These are phyloP conservation scores for Penicillium steckii DNA, from an alignment of 495 filamentous ascomycete genomes.

Conservation along the genomic window DNA sequence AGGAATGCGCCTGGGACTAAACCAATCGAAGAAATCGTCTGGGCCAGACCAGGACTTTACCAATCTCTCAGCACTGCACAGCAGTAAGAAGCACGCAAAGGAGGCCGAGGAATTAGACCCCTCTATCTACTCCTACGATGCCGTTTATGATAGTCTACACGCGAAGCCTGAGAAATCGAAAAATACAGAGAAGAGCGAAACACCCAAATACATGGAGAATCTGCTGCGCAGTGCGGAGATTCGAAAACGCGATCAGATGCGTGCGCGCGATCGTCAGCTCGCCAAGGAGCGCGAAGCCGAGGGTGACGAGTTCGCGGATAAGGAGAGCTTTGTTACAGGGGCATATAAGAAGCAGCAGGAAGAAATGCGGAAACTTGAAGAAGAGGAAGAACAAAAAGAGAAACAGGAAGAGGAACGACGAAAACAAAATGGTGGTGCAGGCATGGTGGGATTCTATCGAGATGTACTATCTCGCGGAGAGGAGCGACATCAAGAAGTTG, in stretches of 20 bases:
- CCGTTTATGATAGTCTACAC: conserved; percentile 52
- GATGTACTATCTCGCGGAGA: conserved; percentile 78
- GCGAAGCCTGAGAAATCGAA: conserved; percentile 35
- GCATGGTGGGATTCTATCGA: conserved; percentile 86
- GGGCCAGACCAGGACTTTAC: conserved; percentile 31
- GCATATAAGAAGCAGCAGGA: conserved; percentile 93
- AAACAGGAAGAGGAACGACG: conserved; percentile 62
- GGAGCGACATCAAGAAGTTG: conserved; percentile 63
- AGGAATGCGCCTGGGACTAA: conserved; percentile 17
- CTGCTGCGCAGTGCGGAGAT: conserved; percentile 78
- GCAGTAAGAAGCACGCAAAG: conserved; percentile 45
- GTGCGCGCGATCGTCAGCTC: conserved; percentile 84
- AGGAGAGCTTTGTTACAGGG: conserved; percentile 95
- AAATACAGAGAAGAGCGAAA: conserved; percentile 24
- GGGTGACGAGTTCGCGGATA: conserved; percentile 90
- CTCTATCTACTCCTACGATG: conserved; percentile 58
- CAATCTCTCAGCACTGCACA: conserved; percentile 51
- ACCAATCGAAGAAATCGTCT: conserved; percentile 15
- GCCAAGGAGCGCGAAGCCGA: conserved; percentile 87
- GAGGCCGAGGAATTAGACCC: conserved; percentile 49
- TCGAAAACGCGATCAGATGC: conserved; percentile 82
- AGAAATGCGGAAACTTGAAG: conserved; percentile 73
- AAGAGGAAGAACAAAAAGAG: conserved; percentile 73
- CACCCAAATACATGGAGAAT: conserved; percentile 79
- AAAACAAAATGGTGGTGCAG: conserved; percentile 60